Base-by-base conservation (phyloP, 2,329 filamentous ascomycete species). In the Plectosphaerella sp. region DNA sequence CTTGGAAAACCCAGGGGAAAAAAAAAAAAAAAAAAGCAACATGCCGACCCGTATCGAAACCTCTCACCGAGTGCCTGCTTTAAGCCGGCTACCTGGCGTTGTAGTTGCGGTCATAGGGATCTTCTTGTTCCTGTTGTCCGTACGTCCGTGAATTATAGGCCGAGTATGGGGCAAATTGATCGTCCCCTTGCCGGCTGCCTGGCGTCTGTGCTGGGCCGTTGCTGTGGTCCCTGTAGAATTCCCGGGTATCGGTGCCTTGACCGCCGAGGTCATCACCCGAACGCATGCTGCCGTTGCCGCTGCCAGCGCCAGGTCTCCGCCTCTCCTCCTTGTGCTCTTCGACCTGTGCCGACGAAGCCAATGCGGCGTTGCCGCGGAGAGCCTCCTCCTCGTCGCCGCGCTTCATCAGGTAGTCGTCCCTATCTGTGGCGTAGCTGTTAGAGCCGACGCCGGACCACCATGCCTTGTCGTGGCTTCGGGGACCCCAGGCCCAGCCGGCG, bases 401-500 rank as follows among this genome's bases (percentile, higher is more conserved):
- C 1, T 54, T 49, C 15, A 59, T 56, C 41, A 57, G 37, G 33
- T 61, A 63, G 33, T 60, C 49, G 11, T 56, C 64, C 61, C 67
- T 64, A 57, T 76, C 69, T 12, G 73, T 77, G 11, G 77, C 78
- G 58, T 80, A 84, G 55, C 78, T 81, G 56, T 77, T 72, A 43
- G 77, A 78, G 1, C 83, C 88, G 1, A 90, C 78, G 12, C 88
- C 88, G 16, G 89, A 84, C 75, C 87, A 91, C 67, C 92, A 96
- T 0, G 90, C 89, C 55, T 89, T 79, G 50, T 86, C 79, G 43
- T 76, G 74, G 61, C 82, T 88, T 48, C 92, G 79, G 0, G 91
- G 86, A 3, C 88, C 91, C 92, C 91, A 96, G 0, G 89, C 84
- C 91, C 91, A 96, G 14, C 92, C 92, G 2, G 87, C 88, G 7